Base-by-base conservation (phyloP, 768 basidiomycete species). In the Tricholoma sp. region DNA sequence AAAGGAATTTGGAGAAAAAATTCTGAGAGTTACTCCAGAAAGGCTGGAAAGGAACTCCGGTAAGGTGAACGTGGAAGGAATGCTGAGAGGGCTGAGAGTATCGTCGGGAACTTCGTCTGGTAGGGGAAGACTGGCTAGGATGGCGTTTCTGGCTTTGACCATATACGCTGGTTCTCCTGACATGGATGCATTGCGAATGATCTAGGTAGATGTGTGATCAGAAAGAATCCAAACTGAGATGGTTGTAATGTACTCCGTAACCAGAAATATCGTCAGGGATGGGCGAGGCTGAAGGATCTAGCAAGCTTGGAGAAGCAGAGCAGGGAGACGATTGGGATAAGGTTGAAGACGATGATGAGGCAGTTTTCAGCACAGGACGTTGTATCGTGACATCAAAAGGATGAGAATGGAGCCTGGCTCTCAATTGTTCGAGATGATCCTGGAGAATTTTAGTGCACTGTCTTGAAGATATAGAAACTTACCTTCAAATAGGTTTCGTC, bases 21-120 rank as follows among this genome's bases (percentile, higher is more conserved):
- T 16, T 58, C 39, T 34, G 45, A 11, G 31, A 73, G 80, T 61
- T 72, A 89, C 88, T 27, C 81, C 80, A 10, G 82, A 75, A 11
- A 78, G 74, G 56, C 78, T 81, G 16, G 75, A 76, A 4, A 90
- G 72, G 61, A 90, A 89, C 57, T 91, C 89, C 46, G 88, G 83
- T 11, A 91, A 66, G 14, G 83, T 85, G 59, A 83, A 76, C 7
- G 84, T 76, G 7, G 82, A 59, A 6, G 87, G 88, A 27, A 91
- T 81, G 50, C 83, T 60, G 55, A 91, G 84, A 0, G 89, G 89
- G 52, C 79, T 83, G 47, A 91, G 74, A 1, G 80, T 80, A 52
- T 86, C 85, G 35, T 83, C 81, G 0, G 88, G 88, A 37, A 83
- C 79, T 52, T 80, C 80, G 1, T 72, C 65, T 5, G 89, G 89